Base-by-base conservation (phyloP, 2,329 filamentous ascomycete species). In the Macroventuria anomochaeta region DNA sequence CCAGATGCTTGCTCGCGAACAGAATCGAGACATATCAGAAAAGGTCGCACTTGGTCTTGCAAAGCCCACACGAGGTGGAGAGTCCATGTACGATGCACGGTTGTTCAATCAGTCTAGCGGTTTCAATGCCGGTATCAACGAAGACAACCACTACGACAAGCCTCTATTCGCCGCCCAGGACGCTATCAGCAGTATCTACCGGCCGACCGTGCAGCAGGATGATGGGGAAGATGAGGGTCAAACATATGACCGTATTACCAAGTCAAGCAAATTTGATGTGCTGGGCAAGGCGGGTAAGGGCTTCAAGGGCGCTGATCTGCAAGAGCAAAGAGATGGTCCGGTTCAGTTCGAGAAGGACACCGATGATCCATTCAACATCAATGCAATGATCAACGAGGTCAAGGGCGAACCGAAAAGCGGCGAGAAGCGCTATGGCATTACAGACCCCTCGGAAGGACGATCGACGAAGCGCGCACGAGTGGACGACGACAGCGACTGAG, bases 71-170 rank as follows among this genome's bases (percentile, higher is more conserved):
- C 89, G 95, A 71, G 90, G 88, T 43, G 88, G 88, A 49, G 95
- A 99, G 75, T 88, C 90, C 20, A 97, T 97, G 95, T 99, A 96
- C 79, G 95, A 99, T 77, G 96, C 92, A 2, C 84, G 95, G 33
- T 78, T 99, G 25, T 99, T 99, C 78, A 97, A 97, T 77, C 91
- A 96, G 77, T 89, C 87, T 5, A 93, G 89, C 65, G 95, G 95
- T 0, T 96, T 99, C 72, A 88, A 92, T 64, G 85, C 87, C 46
- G 95, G 93, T 0, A 92, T 97, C 82, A 99, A 99, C 75, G 95
- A 99, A 75, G 95, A 99, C 74, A 95, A 99, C 70, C 87, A 88
- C 0, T 99, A 97, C 78, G 95, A 97, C 75, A 97, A 97, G 77
- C 95, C 95, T 17, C 80, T 99, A 7, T 99, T 99, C 73, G 93